Base-by-base conservation (phyloP, 2,329 filamentous ascomycete genomes). In the Colletotrichum gigasporum region DNA sequence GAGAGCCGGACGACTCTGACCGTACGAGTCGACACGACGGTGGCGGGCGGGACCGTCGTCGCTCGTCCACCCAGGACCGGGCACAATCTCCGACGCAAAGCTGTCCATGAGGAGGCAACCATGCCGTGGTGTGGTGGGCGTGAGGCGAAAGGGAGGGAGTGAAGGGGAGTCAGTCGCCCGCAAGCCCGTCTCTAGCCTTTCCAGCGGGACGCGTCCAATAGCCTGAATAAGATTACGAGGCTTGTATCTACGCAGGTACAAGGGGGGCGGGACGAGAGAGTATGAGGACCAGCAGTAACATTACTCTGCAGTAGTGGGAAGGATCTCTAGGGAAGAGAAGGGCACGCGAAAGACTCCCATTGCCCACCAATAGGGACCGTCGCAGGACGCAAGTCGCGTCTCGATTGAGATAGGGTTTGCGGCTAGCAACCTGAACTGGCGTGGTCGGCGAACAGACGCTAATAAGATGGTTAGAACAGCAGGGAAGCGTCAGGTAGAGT, bases 391-490 rank as follows among this genome's bases (percentile, higher is more conserved):
- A 50, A 14, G 48, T 16, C 32, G 48, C 34, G 48, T 48, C 48
- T 50, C 5, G 34, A 54, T 44, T 44, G 56, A 50, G 48, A 54
- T 64, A 54, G 56, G 34, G 48, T 54, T 54, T 37, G 14, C 22
- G 14, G 34, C 28, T 64, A 64, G 56, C 42, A 41, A 34, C 9
- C n/a, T 24, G 20, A 20, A 35, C 20, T 55, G 56, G 61, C 32
- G 56, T 64, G 41, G 30, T 11, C 18, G 56, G 61, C 61, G 61
- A 61, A 61, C 61, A 64, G 61, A 64, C 61, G 56, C 61, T 64
- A 64, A 35, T 20, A 12, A 53, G 50, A 42, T 26, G 58, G 58
- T 58, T n/a, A 24, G 39, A 20, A 22, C 16, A 37, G 34, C 16
- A 39, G 37, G 22, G 37, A 54, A 42, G 20, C 42, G 42, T 32